Evolutionary conservation across 2,329 filamentous ascomycete species (phyloP), one percentile per base, ranked within the genome.

Genomic region (Calycina herbarum): DNA sequence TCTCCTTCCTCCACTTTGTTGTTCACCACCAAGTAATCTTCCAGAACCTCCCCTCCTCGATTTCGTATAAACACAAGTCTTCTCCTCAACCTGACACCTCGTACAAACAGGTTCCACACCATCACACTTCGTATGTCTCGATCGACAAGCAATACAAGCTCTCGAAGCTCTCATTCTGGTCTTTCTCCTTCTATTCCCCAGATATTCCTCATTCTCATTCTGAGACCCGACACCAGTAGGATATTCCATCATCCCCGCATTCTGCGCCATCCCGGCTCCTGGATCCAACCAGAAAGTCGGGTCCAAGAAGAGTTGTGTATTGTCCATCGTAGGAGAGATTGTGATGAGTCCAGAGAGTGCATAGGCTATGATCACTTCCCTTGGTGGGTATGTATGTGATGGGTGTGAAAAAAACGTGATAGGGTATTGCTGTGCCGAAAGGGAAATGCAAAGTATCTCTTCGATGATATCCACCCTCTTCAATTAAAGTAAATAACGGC

Each of bases 51-150:
- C 83, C 61, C 83, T 77, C 38, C 82, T 79, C 13, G 82, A 84
- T 68, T 82, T 81, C 58, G 83, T 78, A 72, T 85, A 86, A 27
- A 78, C 76, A 66, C 83, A 86, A 2, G 80, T 75, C 31, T 80
- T 79, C 8, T 76, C 76, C 56, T 81, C 78, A 10, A 77, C 73
- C 31, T 70, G 69, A 69, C 83, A 86, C 63, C 82, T 76, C 8
- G 69, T 74, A 66, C 83, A 84, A 59, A 77, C 78, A 5, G 82
- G 82, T 17, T 79, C 78, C 35, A 78, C 78, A 13, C 80, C 82
- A 70, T 85, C 82, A 71, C 83, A 86, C 69, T 84, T 84, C 42
- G 85, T 73, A 72, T 85, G 83, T 40, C 82, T 77, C 27, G 77
- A 80, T 24, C 83, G 79, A 66, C 83, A 85, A 33, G 80, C 79